Base-by-base conservation (phyloP, 306 rosid genomes). In the Spatholobus suberectus region DNA sequence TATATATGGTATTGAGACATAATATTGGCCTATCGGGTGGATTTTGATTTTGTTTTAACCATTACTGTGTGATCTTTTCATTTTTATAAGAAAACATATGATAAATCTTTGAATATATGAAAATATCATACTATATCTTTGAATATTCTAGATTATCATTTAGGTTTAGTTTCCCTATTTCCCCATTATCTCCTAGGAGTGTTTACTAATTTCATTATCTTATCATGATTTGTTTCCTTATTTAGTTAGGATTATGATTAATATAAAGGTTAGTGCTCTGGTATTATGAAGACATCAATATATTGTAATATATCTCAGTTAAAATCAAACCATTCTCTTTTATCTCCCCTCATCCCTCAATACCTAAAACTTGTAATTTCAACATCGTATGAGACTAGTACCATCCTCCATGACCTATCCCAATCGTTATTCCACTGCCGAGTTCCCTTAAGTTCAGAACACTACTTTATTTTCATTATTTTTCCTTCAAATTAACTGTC, bases 1-100 rank as follows among this genome's bases (percentile, higher is more conserved):
- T 26, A 62, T 54, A 14, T 80, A 40, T 70, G 73, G 24, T 70
- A 17, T 55, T 77, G 76, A 37, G 76, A 5, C 59, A 46, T n/a
- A 37, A 54, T 44, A 40, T 40, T 82, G 20, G 17, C 20, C 55
- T 75, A 41, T 58, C 6, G 12, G 11, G 65, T 61, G 20, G 37
- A 32, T 75, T 32, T 51, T 37, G 46, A 20, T 54, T 82, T 13
- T 43, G 54, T 32, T 58, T 81, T 8, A 61, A 61, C 23, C 73
- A 18, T n/a, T 55, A 70, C n/a, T 40, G 2, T 4, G 9, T 20
- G 55, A 34, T 67, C 40, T 54, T 82, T 41, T 55, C 59, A 75
- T 26, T 40, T 43, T 58, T 29, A 18, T 20, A 43, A 71, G 23
- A 58, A 71, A 59, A 71, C 23, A 6, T 23, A 18, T 57, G 55